Conservation (phyloP, 83 land plant genomes). For the Larix sibirica region DNA sequence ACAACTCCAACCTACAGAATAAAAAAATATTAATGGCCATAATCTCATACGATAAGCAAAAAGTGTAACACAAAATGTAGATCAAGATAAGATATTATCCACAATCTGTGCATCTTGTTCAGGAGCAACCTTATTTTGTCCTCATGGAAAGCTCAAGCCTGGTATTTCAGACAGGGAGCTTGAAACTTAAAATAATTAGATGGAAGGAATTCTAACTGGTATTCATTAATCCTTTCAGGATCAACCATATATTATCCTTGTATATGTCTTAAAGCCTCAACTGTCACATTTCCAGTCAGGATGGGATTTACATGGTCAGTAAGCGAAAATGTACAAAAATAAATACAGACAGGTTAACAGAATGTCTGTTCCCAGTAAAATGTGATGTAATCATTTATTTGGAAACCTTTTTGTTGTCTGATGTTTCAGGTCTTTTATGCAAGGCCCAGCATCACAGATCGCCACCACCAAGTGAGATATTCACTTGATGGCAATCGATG, state of each 20-base stretch:
- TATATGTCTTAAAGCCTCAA: neutral
- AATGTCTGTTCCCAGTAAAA: too few species aligned
- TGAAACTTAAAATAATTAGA: neutral
- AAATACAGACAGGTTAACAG: neutral
- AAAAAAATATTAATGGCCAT: neutral
- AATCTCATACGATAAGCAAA: neutral
- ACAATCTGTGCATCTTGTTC: neutral
- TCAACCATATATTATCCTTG: neutral
- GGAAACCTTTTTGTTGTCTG: too few species aligned
- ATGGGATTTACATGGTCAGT: neutral
- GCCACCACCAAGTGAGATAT: too few species aligned
- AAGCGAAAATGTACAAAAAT: neutral
- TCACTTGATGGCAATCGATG: too few species aligned
- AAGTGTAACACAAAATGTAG: neutral
- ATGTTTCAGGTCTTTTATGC: too few species aligned
- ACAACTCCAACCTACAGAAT: slow-evolving; percentile 76
- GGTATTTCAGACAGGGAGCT: neutral
- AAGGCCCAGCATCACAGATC: too few species aligned
- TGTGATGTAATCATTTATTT: too few species aligned
- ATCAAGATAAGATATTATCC: neutral
- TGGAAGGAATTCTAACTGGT: neutral
- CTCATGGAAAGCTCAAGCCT: neutral
- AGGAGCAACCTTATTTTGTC: neutral
- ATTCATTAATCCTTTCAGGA: neutral
- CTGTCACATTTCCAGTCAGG: neutral